phyloP scores from a whole-genome alignment of 805 yeast species.

The Cyberlindnera petersonii region DNA sequence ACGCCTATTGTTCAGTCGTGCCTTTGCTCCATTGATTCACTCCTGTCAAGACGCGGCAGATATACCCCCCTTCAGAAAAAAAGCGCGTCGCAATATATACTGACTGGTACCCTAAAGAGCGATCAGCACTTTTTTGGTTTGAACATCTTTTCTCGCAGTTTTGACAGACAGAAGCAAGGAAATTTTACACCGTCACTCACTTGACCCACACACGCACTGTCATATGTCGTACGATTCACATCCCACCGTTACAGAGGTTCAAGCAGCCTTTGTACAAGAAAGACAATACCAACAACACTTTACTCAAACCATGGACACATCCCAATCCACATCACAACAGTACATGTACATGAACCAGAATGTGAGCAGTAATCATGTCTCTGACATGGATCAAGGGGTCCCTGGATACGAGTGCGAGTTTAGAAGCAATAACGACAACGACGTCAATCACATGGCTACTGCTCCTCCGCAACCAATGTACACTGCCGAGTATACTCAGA shows the following conservation, averaged over 20 bases:
- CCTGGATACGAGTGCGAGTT: neutral
- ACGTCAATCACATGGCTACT: neutral
- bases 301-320: neutral
- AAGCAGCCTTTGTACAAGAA: conserved; percentile 3
- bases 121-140: neutral
- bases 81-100: too few species aligned
- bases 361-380: neutral
- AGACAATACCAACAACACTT: conserved; percentile 5
- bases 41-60: too few species aligned
- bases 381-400: neutral
- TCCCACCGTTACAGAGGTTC: conserved; percentile 1
- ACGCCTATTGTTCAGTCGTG: too few species aligned
- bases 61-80: too few species aligned
- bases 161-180: too few species aligned
- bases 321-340: conserved; percentile 3
- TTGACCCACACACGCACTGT: neutral
- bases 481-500: conserved; percentile 6
- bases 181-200: too few species aligned
- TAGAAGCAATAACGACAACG: neutral
- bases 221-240: conserved; percentile 6
- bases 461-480: conserved; percentile 4
- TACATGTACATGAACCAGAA: conserved; percentile 6
- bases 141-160: too few species aligned
- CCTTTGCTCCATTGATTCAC: too few species aligned
- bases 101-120: too few species aligned